Evolutionary conservation across 1,284 basidiomycete species (phyloP).

Genomic region (Pseudozyma thailandica): DNA sequence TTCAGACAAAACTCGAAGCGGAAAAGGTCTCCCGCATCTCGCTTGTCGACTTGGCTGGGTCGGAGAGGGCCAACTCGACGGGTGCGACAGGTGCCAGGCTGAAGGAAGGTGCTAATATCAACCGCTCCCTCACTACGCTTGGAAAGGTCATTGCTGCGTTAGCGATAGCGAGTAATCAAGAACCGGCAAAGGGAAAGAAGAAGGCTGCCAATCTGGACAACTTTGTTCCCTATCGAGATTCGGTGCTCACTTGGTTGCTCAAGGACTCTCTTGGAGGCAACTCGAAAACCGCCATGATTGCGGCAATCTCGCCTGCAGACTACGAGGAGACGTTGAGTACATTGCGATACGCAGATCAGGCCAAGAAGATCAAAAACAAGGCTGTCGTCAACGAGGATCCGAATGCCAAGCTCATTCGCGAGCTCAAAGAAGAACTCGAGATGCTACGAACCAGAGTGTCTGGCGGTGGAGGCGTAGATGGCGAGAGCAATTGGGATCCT

Average conservation of each 20-base stretch:
- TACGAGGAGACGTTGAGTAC: slow-evolving; percentile 97
- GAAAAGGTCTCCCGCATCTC: slow-evolving; percentile 65
- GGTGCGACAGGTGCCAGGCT: slow-evolving; percentile 66
- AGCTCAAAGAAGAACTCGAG: slow-evolving; percentile 97
- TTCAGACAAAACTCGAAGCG: slow-evolving; percentile 56
- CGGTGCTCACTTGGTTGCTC: slow-evolving; percentile 69
- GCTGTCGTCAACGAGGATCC: slow-evolving; percentile 99
- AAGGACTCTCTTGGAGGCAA: slow-evolving; percentile 67
- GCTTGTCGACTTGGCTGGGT: slow-evolving; percentile 64
- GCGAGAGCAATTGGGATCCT: slow-evolving; percentile 85
- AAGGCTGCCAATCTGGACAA: slow-evolving; percentile 49
- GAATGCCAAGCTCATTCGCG: slow-evolving; percentile 96
- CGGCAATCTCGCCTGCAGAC: slow-evolving; percentile 95
- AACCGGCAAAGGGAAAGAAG: slow-evolving; percentile 47
- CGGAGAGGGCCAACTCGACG: slow-evolving; percentile 66
- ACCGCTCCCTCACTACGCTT: slow-evolving; percentile 54
- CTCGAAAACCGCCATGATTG: slow-evolving; percentile 74
- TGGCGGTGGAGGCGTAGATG: slow-evolving; percentile 49
- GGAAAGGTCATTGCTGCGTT: slow-evolving; percentile 64
- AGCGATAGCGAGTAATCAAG: slow-evolving; percentile 51
- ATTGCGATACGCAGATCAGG: slow-evolving; percentile 90
- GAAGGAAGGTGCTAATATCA: slow-evolving; percentile 68
- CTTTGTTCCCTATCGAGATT: slow-evolving; percentile 64
- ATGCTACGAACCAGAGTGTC: slow-evolving; percentile 63
- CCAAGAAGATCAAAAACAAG: slow-evolving; percentile 99